Base-by-base conservation (phyloP, 108 stramenopile genomes). In the Nannochloropsis salina region DNA sequence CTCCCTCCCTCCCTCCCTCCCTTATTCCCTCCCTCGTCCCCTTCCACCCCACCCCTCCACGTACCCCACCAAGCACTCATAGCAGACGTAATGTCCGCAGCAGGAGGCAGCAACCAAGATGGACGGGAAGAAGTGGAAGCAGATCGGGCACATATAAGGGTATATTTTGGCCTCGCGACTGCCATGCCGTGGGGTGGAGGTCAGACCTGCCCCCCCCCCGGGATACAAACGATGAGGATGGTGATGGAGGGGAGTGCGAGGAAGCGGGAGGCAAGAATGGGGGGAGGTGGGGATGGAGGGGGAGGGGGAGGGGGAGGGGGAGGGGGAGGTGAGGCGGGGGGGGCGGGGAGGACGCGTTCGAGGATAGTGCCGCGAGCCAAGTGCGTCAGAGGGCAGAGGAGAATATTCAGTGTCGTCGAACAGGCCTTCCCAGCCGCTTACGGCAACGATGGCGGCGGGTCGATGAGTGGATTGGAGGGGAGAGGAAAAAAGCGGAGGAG, bases 51-150 rank as follows among this genome's bases (percentile, higher is more conserved):
- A 12, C 47, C 2, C 61, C n/a, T 74, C n/a, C 5, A 5, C 61
- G 15, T 74, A 74, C 61, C 61, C 61, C 61, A 74, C 15, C 61
- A 74, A n/a, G 5, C 61, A 74, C 1, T n/a, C 61, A n/a, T 74
- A 74, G 61, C 61, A 74, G 20, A 74, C 61, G 61, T 74, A 74
- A n/a, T 74, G 61, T 20, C 61, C n/a, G n/a, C 61, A 74, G 61
- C 61, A 74, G 20, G 61, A 74, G 20, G 61, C 2, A 15, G 61
- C 61, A 4, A 74, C 61, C 61, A 74, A n/a, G n/a, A 74, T 74
- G 61, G 61, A 74, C 20, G 61, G 61, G 61, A 74, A 74, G 61
- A 20, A 74, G 61, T 74, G 61, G 61, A 74, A 74, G 61, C 61
- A 74, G 5, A 74, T n/a, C 20, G 61, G 61, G 4, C 61, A 74